These are phyloP conservation scores for Aspergillus brunneoviolaceus DNA, from an alignment of 2,329 filamentous ascomycete species.

Conservation along the genomic window DNA sequence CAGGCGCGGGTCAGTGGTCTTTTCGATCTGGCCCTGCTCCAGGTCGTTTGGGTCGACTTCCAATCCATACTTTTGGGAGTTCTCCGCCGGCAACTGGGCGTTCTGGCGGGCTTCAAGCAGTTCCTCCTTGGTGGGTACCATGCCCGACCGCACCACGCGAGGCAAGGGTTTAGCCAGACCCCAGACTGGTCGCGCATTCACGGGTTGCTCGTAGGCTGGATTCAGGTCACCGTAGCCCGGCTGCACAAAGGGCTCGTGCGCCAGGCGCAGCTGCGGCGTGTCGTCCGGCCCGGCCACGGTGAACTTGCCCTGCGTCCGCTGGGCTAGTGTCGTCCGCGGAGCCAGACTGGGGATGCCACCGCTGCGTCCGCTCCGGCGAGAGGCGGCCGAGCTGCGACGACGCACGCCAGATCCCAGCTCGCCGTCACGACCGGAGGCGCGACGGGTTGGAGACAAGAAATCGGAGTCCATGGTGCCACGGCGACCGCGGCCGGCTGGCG, in stretches of 20 bases:
- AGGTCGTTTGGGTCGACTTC: slow-evolving; percentile 45
- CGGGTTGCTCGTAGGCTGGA: slow-evolving; percentile 54
- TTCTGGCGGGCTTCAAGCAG: slow-evolving; percentile 32
- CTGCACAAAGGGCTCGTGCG: slow-evolving; percentile 51
- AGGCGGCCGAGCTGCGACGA: slow-evolving; percentile 22
- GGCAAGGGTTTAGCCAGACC: slow-evolving; percentile 55
- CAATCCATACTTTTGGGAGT: slow-evolving; percentile 35
- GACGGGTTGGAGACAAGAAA: slow-evolving; percentile 17
- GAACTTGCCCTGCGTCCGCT: slow-evolving; percentile 32
- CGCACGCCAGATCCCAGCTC: slow-evolving; percentile 12
- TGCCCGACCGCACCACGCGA: slow-evolving; percentile 54
- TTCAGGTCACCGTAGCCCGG: slow-evolving; percentile 56
- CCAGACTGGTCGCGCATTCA: slow-evolving; percentile 53
- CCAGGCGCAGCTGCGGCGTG: slow-evolving; percentile 27
- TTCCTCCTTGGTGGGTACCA: slow-evolving; percentile 50
- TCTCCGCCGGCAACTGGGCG: slow-evolving; percentile 32
- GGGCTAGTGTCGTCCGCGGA: slow-evolving; percentile 27
- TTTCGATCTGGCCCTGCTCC: slow-evolving; percentile 44
- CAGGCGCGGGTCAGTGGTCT: slow-evolving; percentile 38
- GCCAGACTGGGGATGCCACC: slow-evolving; percentile 25
- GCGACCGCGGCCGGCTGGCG: slow-evolving; percentile 10
- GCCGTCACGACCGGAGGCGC: slow-evolving; percentile 8
- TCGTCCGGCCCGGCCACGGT: slow-evolving; percentile 35
- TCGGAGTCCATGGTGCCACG: slow-evolving; percentile 10
- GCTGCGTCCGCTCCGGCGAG: slow-evolving; percentile 16